Evolutionary conservation across 805 yeast species (phyloP), one percentile per base, ranked within the genome.

Genomic region (Nakazawaea holstii): DNA sequence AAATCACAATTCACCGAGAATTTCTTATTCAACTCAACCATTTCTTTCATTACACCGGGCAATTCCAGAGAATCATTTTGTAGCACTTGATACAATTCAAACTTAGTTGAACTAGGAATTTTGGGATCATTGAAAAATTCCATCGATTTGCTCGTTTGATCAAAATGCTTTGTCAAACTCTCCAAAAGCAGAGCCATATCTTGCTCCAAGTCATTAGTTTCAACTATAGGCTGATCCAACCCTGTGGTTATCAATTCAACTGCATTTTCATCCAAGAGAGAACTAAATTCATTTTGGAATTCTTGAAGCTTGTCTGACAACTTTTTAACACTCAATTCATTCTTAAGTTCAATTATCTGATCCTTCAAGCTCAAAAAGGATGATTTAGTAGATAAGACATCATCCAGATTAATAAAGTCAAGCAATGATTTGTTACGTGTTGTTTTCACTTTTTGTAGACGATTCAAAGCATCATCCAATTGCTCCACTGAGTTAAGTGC

Each of bases 111-210:
- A 6, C 50, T 58, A 3, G 60, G 47, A 0, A 60, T 52, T 11
- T 53, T 46, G 0, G 62, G 57, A n/a, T 66, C 59, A 20, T 60
- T 56, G n/a, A 74, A 63, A 6, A 68, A 51, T 4, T 65, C 64
- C 2, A 67, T 57, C 8, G 79, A 85, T 51, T 76, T 66, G 10
- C 67, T 55, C 54, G 95, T 86, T 59, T 87, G 89, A 61, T 90
- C 97, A 56, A 82, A 88, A 65, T 90, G 96, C 46, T 78, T 79
- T 9, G 96, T 84, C 41, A 90, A 67, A 56, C 90, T 79, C 48
- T 80, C 82, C 31, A 91, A 66, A 14, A 84, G 68, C 2, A 76
- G 72, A 0, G 87, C 95, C 63, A 88, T 72, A 45, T 85, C 94
- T 49, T 74, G 72, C 46, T 88, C 95, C 42, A 80, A 58, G 1